These are phyloP conservation scores for Russula griseocarnosa DNA, from an alignment of 768 basidiomycete species.

Conservation along the genomic window DNA sequence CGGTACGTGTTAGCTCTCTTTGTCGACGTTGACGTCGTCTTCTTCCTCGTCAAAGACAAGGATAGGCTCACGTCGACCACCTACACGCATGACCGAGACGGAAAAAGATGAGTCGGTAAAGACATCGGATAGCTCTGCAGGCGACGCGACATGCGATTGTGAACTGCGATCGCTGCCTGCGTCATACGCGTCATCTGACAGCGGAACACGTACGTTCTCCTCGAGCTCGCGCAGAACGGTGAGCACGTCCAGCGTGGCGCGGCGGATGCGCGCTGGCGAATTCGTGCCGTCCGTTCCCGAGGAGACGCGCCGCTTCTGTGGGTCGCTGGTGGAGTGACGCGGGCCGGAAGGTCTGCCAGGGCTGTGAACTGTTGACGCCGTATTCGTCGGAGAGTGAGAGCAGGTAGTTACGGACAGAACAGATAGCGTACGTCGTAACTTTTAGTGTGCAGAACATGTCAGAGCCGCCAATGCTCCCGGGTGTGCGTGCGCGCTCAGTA, in stretches of 20 bases:
- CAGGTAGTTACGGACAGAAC: conserved; percentile 80
- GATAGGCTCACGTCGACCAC: conserved; percentile 58
- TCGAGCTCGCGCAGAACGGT: conserved; percentile 75
- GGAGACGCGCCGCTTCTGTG: conserved; percentile 37
- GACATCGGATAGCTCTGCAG: conserved; percentile 33
- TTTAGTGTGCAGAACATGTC: conserved; percentile 72
- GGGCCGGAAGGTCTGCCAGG: conserved; percentile 48
- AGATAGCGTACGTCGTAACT: conserved; percentile 73
- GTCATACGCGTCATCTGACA: conserved; percentile 77
- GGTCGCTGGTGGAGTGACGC: conserved; percentile 37
- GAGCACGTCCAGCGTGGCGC: conserved; percentile 79
- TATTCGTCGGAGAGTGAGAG: conserved; percentile 73
- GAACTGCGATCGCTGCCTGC: conserved; percentile 60
- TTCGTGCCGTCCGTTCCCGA: conserved; percentile 44
- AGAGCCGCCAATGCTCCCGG: conserved; percentile 30
- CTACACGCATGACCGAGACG: conserved; percentile 65
- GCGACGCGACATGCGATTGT: conserved; percentile 46
- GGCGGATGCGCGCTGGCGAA: conserved; percentile 65
- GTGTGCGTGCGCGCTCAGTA: conserved; percentile 21
- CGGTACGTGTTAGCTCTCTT: conserved; percentile 44
- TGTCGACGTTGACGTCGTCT: conserved; percentile 44
- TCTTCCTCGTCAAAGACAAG: conserved; percentile 81
- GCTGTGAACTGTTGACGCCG: conserved; percentile 28
- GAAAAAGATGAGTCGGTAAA: conserved; percentile 57
- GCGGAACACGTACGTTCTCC: conserved; percentile 67